Evolutionary conservation across 1,284 basidiomycete genomes (phyloP).

Genomic region (Gomphus sp.): DNA sequence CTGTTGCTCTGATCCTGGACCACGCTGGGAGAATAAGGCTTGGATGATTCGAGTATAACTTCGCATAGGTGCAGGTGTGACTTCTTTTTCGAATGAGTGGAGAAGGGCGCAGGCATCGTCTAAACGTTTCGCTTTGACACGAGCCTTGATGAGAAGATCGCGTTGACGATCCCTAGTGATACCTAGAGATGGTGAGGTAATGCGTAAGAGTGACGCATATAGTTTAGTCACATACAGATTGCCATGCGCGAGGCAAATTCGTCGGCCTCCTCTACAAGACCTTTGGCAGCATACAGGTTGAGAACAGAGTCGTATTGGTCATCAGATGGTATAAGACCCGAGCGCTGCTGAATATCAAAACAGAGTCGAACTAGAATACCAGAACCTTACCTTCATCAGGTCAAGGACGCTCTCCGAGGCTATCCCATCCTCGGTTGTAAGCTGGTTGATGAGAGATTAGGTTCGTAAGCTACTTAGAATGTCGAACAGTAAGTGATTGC

Average conservation of each 20-base stretch:
- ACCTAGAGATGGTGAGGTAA: constrained; percentile 20
- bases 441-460: constrained; percentile 20
- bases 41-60: constrained; percentile 59
- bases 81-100: constrained; percentile 54
- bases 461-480: not conserved
- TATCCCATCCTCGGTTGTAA: constrained; percentile 23
- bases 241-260: constrained; percentile 32
- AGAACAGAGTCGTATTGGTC: constrained; percentile 28
- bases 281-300: constrained; percentile 36
- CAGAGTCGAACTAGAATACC: not conserved
- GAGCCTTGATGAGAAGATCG: constrained; percentile 58
- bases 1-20: constrained; percentile 23
- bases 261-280: constrained; percentile 39
- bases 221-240: constrained; percentile 25
- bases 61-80: constrained; percentile 48
- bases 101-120: constrained; percentile 46
- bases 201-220: not conserved
- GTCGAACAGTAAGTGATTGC: constrained; percentile 10
- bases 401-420: constrained; percentile 27
- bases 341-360: not conserved
- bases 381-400: constrained; percentile 43
- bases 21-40: constrained; percentile 43
- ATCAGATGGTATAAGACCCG: constrained; percentile 25
- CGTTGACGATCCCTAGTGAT: constrained; percentile 46
- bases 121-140: constrained; percentile 35